A percentile compares a stretch with the other conserved stretches of the same genome.
These are phyloP conservation scores for Litchi chinensis DNA, from an alignment of 345 rosid species.

Conservation along the genomic window DNA sequence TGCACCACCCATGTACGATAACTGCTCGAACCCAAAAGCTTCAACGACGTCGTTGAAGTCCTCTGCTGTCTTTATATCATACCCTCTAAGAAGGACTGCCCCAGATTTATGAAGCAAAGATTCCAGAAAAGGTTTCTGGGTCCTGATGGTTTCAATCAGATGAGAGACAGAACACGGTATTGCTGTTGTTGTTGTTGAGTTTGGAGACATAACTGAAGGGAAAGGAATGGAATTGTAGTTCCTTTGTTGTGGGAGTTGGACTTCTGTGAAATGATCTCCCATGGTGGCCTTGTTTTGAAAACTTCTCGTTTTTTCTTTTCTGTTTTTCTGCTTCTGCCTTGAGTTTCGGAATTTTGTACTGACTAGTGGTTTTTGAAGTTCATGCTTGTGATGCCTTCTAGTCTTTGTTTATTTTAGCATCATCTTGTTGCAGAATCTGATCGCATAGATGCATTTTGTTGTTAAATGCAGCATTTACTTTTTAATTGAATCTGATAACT, in stretches of 20 bases:
- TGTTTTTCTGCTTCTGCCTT: too few relatives aligned
- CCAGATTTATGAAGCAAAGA: slow-evolving; percentile 65
- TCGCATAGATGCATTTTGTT: too few relatives aligned
- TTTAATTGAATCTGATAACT: too few relatives aligned
- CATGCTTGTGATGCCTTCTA: too few relatives aligned
- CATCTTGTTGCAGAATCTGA: too few relatives aligned
- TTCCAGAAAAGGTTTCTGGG: slow-evolving; percentile 54
- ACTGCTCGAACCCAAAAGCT: slow-evolving; percentile 85
- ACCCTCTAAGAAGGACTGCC: slow-evolving; percentile 66
- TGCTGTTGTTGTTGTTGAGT: slow-evolving; percentile 6
- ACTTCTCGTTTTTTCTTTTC: too few relatives aligned
- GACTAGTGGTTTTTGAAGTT: too few relatives aligned
- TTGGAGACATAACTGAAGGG: slow-evolving; percentile 59
- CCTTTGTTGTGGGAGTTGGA: slow-evolving; percentile 53
- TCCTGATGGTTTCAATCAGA: slow-evolving; percentile 42
- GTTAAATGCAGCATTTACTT: too few relatives aligned
- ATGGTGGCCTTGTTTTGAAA: slow-evolving; percentile 17
- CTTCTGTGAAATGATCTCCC: slow-evolving; percentile 44
- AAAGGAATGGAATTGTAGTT: slow-evolving; percentile 45
- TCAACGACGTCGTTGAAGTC: slow-evolving; percentile 89
- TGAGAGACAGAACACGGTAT: slow-evolving; percentile 31
- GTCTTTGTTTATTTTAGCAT: too few relatives aligned
- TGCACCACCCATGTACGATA: slow-evolving; percentile 88
- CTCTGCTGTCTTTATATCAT: slow-evolving; percentile 54
- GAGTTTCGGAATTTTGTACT: too few relatives aligned